phyloP scores from a whole-genome alignment of 371 early-diverging fungal genomes.

The Amoeboaphelidium protococcarum region DNA sequence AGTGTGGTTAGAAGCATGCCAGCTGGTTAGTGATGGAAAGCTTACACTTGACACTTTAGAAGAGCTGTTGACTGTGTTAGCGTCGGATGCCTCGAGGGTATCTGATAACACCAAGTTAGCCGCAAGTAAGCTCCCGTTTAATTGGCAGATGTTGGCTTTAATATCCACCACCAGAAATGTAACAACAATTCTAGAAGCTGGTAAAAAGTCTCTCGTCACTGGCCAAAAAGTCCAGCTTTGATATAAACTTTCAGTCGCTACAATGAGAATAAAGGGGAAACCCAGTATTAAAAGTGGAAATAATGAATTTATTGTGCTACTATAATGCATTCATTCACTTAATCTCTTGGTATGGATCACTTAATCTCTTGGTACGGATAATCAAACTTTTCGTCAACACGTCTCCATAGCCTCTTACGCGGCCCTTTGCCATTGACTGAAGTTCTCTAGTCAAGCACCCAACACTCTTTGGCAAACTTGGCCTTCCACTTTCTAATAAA shows the following conservation, averaged over 20 bases:
- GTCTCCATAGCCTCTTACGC: slow-evolving; percentile 56
- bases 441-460: slow-evolving; percentile 37
- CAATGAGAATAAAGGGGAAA: too few relatives aligned
- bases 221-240: too few relatives aligned
- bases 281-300: too few relatives aligned
- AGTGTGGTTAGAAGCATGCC: slow-evolving; percentile 9
- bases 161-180: slow-evolving; percentile 14
- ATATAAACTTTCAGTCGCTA: too few relatives aligned
- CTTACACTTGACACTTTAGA: too few relatives aligned
- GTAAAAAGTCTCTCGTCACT: slow-evolving; percentile 14
- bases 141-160: slow-evolving; percentile 7
- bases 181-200: slow-evolving; percentile 22
- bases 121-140: too few relatives aligned
- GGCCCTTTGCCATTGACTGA: too few relatives aligned
- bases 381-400: slow-evolving; percentile 36
- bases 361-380: slow-evolving; percentile 20
- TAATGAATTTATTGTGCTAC: too few relatives aligned
- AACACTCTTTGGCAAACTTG: slow-evolving; percentile 35
- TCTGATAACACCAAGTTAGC: too few relatives aligned
- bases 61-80: too few relatives aligned
- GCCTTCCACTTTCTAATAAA: slow-evolving; percentile 62
- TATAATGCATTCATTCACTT: too few relatives aligned
- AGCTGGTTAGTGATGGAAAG: neutral
- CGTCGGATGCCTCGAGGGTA: too few relatives aligned
- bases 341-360: slow-evolving; percentile 1